Evolutionary conservation across 768 basidiomycete genomes (phyloP).

Genomic region (Collybia sordida): DNA sequence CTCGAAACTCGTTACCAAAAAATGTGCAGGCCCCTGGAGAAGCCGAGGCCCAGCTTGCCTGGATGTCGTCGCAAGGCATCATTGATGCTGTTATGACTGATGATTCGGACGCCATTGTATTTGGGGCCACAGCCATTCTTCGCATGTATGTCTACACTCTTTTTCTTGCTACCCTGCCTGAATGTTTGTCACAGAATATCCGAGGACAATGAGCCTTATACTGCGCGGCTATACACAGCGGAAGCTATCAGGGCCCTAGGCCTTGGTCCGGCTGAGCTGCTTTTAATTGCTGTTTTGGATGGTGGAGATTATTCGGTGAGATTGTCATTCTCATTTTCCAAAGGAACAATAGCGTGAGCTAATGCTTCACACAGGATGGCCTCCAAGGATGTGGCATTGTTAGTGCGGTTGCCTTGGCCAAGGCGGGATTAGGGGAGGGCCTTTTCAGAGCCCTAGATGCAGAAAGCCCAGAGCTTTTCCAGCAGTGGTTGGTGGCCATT

Average conservation of each 20-base stretch:
- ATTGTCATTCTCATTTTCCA: background rate
- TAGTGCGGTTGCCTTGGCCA: background rate
- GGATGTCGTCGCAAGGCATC: background rate
- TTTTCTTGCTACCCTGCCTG: background rate
- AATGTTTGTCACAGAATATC: background rate
- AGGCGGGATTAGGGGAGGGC: background rate
- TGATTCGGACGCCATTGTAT: background rate
- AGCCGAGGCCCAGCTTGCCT: background rate
- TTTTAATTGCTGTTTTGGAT: background rate
- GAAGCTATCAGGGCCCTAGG: background rate
- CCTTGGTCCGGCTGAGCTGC: background rate
- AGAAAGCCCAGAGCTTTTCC: background rate
- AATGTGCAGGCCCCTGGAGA: background rate
- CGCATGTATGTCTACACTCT: background rate
- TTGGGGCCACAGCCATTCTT: background rate
- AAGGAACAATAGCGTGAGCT: background rate
- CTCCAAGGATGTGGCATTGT: background rate
- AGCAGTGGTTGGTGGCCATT: background rate
- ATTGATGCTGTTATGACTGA: slow-evolving; percentile 1
- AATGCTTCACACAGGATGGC: background rate
- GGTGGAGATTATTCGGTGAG: background rate
- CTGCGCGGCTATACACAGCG: background rate
- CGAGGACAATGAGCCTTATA: background rate
- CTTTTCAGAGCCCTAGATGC: background rate
- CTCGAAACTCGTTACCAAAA: no score